Conservation (phyloP, 2,329 filamentous ascomycete species). For the Corynespora cassiicola region DNA sequence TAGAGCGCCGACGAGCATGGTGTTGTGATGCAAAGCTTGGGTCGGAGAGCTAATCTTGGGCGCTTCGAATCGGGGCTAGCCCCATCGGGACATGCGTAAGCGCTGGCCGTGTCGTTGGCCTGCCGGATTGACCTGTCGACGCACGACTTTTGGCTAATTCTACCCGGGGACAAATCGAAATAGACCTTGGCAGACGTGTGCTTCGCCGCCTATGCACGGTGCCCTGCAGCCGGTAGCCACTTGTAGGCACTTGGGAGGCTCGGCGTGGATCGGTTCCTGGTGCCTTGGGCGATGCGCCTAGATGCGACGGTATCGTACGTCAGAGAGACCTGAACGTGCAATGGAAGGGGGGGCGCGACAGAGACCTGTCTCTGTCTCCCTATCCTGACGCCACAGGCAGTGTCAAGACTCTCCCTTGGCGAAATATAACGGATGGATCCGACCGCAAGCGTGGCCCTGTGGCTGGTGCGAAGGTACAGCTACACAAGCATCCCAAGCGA, state of each 20-base stretch:
- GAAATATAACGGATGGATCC: no score
- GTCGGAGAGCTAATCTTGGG: slow-evolving; percentile 29
- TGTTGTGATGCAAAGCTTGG: slow-evolving; percentile 35
- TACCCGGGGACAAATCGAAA: slow-evolving; percentile 27
- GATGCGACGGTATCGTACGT: no score
- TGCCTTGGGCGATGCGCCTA: no score
- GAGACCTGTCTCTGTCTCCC: no score
- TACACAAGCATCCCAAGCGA: slow-evolving; percentile 2
- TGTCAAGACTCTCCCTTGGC: no score
- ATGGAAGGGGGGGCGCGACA: no score
- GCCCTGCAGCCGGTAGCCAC: slow-evolving; percentile 20
- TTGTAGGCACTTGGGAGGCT: no score
- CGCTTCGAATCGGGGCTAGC: slow-evolving; percentile 32
- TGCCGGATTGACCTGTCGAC: slow-evolving; percentile 28
- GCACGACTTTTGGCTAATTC: slow-evolving; percentile 24
- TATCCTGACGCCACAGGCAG: no score
- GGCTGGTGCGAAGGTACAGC: slow-evolving; percentile 7
- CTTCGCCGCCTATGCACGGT: slow-evolving; percentile 19
- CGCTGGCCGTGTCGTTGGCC: slow-evolving; percentile 31
- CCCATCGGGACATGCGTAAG: slow-evolving; percentile 29
- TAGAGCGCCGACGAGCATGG: slow-evolving; percentile 25
- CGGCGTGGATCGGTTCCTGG: no score
- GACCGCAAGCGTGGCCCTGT: no score
- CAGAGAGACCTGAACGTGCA: no score
- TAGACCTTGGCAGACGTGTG: slow-evolving; percentile 42